Conservation (phyloP, 352 stramenopile species). For the Globisporangium solare region DNA sequence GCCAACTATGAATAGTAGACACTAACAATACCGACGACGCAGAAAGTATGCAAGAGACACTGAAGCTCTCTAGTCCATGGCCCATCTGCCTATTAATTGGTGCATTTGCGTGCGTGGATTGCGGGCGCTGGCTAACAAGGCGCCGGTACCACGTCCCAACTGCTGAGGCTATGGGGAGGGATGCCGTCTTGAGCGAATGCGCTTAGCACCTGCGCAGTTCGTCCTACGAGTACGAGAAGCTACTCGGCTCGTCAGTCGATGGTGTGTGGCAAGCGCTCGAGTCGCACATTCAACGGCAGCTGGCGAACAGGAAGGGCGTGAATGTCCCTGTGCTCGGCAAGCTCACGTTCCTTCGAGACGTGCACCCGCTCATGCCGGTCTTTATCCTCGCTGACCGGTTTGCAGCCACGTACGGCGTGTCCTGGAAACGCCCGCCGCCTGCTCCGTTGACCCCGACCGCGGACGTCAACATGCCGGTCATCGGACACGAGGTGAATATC, state of each 20-base stretch:
- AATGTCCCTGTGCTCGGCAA: slow-evolving; percentile 44
- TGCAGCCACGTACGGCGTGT: slow-evolving; percentile 27
- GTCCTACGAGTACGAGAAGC: slow-evolving; percentile 54
- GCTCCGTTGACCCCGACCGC: slow-evolving; percentile 31
- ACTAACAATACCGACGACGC: too few species aligned
- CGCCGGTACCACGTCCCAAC: too few species aligned
- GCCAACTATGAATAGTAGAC: too few species aligned
- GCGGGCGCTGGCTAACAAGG: too few species aligned
- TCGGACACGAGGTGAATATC: slow-evolving; percentile 35
- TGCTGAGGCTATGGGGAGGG: slow-evolving; percentile 6
- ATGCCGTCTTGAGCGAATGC: slow-evolving; percentile 38
- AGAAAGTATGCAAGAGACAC: too few species aligned
- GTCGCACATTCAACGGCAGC: slow-evolving; percentile 28
- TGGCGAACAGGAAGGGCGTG: slow-evolving; percentile 33
- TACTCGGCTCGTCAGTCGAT: slow-evolving; percentile 37
- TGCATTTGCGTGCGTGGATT: too few species aligned
- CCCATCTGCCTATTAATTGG: too few species aligned
- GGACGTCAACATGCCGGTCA: slow-evolving; percentile 45
- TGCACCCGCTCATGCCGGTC: slow-evolving; percentile 24
- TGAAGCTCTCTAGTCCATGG: too few species aligned
- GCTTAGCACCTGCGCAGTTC: slow-evolving; percentile 40
- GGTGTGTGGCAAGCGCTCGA: slow-evolving; percentile 43
- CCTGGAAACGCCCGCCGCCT: slow-evolving; percentile 38
- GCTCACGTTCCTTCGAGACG: slow-evolving; percentile 50
- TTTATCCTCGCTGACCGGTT: slow-evolving; percentile 57